Percentiles rank a stretch among this genome's conserved stretches.
These are phyloP conservation scores for Catharanthus roseus DNA, from an alignment of 257 asterid species.

Conservation along the genomic window DNA sequence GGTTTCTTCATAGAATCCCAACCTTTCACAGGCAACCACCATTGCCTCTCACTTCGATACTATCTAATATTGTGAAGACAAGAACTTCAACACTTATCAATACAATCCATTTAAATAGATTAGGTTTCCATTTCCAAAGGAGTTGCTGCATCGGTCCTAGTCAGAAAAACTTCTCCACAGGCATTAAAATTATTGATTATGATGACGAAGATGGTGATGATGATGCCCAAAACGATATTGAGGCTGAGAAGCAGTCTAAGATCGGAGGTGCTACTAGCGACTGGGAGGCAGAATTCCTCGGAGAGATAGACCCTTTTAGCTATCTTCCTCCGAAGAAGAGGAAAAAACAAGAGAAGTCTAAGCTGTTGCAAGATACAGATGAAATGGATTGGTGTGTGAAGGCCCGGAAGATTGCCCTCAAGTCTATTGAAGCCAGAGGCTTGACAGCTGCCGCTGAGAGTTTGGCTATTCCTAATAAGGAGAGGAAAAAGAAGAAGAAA, in stretches of 20 bases:
- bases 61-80: constrained; percentile 17
- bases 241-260: background rate
- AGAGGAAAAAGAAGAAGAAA: constrained; percentile 48
- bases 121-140: constrained; percentile 29
- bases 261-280: constrained; percentile 21
- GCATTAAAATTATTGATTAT: constrained; percentile 22
- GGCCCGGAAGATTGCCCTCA: constrained; percentile 86
- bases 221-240: constrained; percentile 13
- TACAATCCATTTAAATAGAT: constrained; percentile 19
- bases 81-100: constrained; percentile 15
- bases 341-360: constrained; percentile 41
- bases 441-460: constrained; percentile 51
- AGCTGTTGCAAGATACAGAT: constrained; percentile 44
- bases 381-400: constrained; percentile 89
- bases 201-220: constrained; percentile 18
- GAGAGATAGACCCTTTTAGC: constrained; percentile 33
- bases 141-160: constrained; percentile 31
- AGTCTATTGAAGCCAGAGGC: constrained; percentile 84
- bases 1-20: constrained; percentile 27
- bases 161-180: constrained; percentile 19
- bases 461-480: constrained; percentile 40
- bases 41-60: constrained; percentile 20
- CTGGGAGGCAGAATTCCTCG: constrained; percentile 86
- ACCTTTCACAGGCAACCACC: constrained; percentile 36
- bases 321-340: constrained; percentile 36